A percentile compares a stretch with the other conserved stretches of the same genome.
These are phyloP conservation scores for Telfairia occidentalis DNA, from an alignment of 331 rosid genomes.

Conservation along the genomic window DNA sequence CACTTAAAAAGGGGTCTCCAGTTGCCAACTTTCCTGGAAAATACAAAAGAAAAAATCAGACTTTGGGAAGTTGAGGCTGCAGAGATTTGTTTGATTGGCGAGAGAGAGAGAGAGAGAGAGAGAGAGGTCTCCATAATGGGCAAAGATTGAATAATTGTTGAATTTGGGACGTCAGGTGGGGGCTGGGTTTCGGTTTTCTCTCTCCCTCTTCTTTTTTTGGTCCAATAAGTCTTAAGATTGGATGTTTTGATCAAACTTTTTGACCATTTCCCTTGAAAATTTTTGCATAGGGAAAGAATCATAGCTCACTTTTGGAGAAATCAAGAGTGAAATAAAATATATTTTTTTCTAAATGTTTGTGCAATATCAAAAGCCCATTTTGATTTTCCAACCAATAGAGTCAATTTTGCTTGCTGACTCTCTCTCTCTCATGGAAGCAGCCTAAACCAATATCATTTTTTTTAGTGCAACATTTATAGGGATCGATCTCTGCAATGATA, in stretches of 20 bases:
- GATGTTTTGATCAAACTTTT: neutral
- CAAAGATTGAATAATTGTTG: neutral
- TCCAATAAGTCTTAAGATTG: neutral
- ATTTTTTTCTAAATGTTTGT: neutral
- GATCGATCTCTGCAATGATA: too few species aligned
- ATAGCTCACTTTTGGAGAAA: neutral
- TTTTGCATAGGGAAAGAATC: neutral
- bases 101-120: too few species aligned
- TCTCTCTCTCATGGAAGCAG: neutral
- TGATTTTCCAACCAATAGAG: neutral
- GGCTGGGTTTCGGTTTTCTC: neutral
- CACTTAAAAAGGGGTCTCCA: too few species aligned
- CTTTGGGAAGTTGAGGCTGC: neutral
- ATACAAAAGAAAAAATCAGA: neutral
- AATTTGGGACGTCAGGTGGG: neutral
- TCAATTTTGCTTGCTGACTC: neutral
- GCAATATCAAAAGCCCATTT: slow-evolving; percentile 1
- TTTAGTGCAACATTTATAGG: too few species aligned
- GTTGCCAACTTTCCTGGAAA: neutral
- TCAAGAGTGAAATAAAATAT: neutral
- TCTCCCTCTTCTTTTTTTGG: neutral
- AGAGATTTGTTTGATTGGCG: too few species aligned
- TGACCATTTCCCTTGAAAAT: neutral
- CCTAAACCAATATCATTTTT: neutral
- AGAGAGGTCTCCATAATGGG: too few species aligned